These are phyloP conservation scores for Thielaviopsis ethacetica DNA, from an alignment of 2,329 filamentous ascomycete species.

Conservation along the genomic window DNA sequence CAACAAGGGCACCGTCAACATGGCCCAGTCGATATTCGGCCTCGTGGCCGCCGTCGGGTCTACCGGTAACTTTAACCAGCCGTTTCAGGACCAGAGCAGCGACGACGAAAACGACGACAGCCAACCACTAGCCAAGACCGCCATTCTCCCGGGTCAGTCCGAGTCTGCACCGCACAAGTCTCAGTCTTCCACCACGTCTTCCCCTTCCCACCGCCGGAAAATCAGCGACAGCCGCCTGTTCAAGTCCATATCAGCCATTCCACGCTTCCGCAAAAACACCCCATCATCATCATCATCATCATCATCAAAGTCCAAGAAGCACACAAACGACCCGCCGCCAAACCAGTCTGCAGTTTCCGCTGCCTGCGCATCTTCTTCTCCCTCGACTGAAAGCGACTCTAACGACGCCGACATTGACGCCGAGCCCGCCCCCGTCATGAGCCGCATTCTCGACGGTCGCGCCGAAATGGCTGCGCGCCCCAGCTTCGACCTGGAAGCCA, in stretches of 20 bases:
- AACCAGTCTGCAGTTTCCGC: slow-evolving; percentile 15
- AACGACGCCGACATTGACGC: neutral
- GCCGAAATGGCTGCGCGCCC: slow-evolving; percentile 44
- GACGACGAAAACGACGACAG: slow-evolving; percentile 59
- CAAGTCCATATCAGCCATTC: slow-evolving; percentile 46
- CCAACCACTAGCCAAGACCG: slow-evolving; percentile 23
- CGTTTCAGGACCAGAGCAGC: slow-evolving; percentile 64
- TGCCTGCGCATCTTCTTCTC: neutral
- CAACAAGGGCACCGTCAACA: slow-evolving; percentile 40
- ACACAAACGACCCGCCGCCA: neutral
- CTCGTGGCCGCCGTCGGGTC: slow-evolving; percentile 81
- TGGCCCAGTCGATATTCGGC: slow-evolving; percentile 90
- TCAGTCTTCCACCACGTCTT: neutral
- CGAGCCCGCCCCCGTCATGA: slow-evolving; percentile 51
- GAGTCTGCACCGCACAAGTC: neutral
- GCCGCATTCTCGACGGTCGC: slow-evolving; percentile 58
- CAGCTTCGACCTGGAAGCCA: slow-evolving; percentile 37
- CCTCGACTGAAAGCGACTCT: slow-evolving; percentile 13
- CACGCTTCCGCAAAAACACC: slow-evolving; percentile 26
- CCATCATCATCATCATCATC: no score
- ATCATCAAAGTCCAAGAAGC: neutral
- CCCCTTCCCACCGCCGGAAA: slow-evolving; percentile 36
- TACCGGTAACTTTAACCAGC: slow-evolving; percentile 62
- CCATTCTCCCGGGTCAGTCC: slow-evolving; percentile 18
- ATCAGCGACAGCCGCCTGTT: slow-evolving; percentile 50